phyloP scores from a whole-genome alignment of 371 early-diverging fungal species.

The Mucor piriformis region DNA sequence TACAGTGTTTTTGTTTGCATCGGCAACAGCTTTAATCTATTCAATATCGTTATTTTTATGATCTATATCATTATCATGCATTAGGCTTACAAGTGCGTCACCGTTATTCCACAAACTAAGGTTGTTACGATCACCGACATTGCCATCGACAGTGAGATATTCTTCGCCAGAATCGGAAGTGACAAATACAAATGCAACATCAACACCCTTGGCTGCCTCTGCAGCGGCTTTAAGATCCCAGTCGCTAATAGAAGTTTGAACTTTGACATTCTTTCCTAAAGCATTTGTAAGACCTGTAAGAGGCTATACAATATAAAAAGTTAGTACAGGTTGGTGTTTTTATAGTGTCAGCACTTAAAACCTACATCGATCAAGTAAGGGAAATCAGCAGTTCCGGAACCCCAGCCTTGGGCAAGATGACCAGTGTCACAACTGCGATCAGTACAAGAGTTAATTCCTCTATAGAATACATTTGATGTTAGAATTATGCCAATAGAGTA shows the following conservation, averaged over 20 bases:
- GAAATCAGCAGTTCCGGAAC: conserved; percentile 61
- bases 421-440: conserved; percentile 44
- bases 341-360: background rate
- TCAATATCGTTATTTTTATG: background rate
- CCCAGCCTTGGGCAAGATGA: conserved; percentile 69
- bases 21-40: conserved; percentile 61
- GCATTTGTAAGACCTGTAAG: conserved; percentile 44
- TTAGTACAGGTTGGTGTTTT: conserved; percentile 10
- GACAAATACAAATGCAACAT: conserved; percentile 64
- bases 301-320: background rate
- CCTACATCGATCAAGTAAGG: conserved; percentile 52
- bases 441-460: conserved; percentile 8
- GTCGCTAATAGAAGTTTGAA: conserved; percentile 40
- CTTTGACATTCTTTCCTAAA: conserved; percentile 33
- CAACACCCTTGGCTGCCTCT: conserved; percentile 43
- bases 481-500: too few relatives aligned
- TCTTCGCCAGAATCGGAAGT: conserved; percentile 65
- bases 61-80: background rate
- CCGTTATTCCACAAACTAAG: conserved; percentile 63
- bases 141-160: conserved; percentile 43
- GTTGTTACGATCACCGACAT: conserved; percentile 61
- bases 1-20: conserved; percentile 53
- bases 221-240: conserved; percentile 41
- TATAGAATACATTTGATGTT: too few relatives aligned
- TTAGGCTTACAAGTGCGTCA: conserved; percentile 48